Evolutionary conservation across 768 basidiomycete species (phyloP), one percentile per base, ranked within the genome.

Genomic region (Mycena albidolilacea): DNA sequence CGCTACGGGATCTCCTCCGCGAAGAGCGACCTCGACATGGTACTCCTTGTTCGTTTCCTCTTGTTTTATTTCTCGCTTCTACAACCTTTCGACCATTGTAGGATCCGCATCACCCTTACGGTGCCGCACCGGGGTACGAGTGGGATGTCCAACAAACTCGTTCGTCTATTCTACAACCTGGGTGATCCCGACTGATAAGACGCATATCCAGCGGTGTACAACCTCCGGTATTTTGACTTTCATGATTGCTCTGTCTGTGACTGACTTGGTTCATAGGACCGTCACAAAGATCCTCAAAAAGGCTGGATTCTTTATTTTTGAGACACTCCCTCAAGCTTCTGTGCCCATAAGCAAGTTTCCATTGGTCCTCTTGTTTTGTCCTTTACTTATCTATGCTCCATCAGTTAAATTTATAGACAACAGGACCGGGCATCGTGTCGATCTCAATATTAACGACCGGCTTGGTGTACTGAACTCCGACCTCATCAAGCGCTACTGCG

Each of bases 361-460:
- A 72, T 71, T 50, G 69, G 69, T 30, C 17, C 19, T 60, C n/a
- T 21, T 61, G n/a, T 64, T 43, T 61, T 17, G 30, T 50, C 50
- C 54, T 73, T 8, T 74, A 9, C 48, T 50, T 10, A 50, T 14
- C 8, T 17, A 23, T 23, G 41, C 15, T n/a, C 21, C 30, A 48
- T 10, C 75, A 91, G 91, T 91, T 39, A 89, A 87, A 75, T 88
- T 88, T 72, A 76, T 59, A n/a, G 88, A 91, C 72, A 82, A 80
- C 0, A n/a, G 10, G 2, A 86, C 85, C 0, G 78, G 79, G 17
- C 70, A 90, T 23, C 67, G 83, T 0, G 86, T 88, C 70, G 91
- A 92, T 72, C 80, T 93, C 74, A 91, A 91, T 76, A 83, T 91
- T 69, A 93, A 94, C 77, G 87, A 90, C 38, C 88, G 87, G 7